Evolutionary conservation across 257 asterid species (phyloP).

Genomic region (Eucommia ulmoides): DNA sequence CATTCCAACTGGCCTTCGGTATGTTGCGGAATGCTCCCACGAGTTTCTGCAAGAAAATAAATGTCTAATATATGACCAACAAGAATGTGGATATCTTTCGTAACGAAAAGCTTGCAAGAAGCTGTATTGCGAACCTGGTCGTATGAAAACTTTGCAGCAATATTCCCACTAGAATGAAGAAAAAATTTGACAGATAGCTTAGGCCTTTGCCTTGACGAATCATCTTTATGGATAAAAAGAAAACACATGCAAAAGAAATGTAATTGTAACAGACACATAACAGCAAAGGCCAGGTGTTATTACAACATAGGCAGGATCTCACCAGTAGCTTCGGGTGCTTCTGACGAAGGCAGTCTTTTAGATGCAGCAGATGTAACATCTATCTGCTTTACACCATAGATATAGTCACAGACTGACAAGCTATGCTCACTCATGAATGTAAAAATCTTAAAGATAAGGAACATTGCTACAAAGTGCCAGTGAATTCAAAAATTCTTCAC

Average conservation of each 20-base stretch:
- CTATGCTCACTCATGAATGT: no score
- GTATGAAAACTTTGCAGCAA: constrained; percentile 71
- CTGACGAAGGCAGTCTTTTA: not conserved
- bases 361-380: not conserved
- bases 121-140: constrained; percentile 34
- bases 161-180: constrained; percentile 63
- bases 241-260: not conserved
- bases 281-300: not conserved
- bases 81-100: constrained; percentile 4
- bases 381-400: not conserved
- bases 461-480: no score
- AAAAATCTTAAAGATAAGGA: no score
- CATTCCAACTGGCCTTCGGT: constrained; percentile 73
- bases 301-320: no score
- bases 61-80: constrained; percentile 10
- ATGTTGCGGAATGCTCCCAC: constrained; percentile 56
- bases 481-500: no score
- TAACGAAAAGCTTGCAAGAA: constrained; percentile 9
- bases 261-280: no score
- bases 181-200: constrained; percentile 45
- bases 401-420: no score
- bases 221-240: constrained; percentile 16
- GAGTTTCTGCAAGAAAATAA: constrained; percentile 35
- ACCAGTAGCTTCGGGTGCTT: not conserved
- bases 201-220: constrained; percentile 31